Evolutionary conservation across 75 land plant species (phyloP).

Genomic region (Pinus tabuliformis): DNA sequence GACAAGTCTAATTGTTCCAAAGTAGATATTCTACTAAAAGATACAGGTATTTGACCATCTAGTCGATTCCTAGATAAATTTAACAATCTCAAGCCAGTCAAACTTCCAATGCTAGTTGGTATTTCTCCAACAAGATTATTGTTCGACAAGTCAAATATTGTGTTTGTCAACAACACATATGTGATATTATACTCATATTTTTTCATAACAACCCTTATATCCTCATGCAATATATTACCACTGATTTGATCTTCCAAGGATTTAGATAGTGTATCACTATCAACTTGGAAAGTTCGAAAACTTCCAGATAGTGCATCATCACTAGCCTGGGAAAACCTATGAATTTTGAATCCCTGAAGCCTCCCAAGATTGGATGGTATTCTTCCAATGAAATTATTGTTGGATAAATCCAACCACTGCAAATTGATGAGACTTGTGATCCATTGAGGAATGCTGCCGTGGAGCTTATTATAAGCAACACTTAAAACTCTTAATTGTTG

Average conservation of each 20-base stretch:
- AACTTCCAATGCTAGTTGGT: slow-evolving; percentile 17
- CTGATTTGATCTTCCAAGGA: neutral
- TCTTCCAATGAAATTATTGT: neutral
- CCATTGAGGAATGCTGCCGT: slow-evolving; percentile 8
- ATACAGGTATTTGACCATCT: too few relatives aligned
- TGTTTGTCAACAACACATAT: slow-evolving; percentile 8
- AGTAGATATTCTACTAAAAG: too few relatives aligned
- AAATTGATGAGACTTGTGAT: neutral
- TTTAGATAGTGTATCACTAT: too few relatives aligned
- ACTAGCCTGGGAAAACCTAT: slow-evolving; percentile 16
- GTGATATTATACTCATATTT: slow-evolving; percentile 10
- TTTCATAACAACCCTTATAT: slow-evolving; percentile 10
- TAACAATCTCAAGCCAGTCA: too few relatives aligned
- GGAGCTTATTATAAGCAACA: too few relatives aligned
- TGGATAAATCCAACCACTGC: too few relatives aligned
- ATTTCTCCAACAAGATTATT: slow-evolving; percentile 32
- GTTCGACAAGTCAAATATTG: slow-evolving; percentile 9
- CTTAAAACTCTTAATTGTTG: too few relatives aligned
- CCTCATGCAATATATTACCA: slow-evolving; percentile 19
- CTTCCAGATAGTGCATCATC: slow-evolving; percentile 7
- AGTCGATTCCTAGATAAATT: too few relatives aligned
- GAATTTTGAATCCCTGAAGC: slow-evolving; percentile 10
- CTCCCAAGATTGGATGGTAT: slow-evolving; percentile 18
- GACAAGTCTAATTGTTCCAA: too few relatives aligned
- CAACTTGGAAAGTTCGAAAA: too few relatives aligned